Conservation (phyloP, 495 filamentous ascomycete genomes). For the Aspergillus nanangensis region DNA sequence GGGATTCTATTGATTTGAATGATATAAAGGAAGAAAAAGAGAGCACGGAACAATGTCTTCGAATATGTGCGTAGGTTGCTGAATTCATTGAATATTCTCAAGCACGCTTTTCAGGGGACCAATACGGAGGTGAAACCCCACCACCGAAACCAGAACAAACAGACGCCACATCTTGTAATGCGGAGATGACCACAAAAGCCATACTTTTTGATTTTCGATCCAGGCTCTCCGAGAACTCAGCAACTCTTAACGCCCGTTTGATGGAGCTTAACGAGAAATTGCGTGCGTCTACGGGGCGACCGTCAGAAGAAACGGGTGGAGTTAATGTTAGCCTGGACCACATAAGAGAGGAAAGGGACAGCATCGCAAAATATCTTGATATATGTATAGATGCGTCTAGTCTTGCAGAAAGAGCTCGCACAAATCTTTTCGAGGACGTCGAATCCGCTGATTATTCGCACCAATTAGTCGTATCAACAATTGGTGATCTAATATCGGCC, state of each 20-base stretch:
- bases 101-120: constrained; percentile 6
- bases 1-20: constrained; percentile 10
- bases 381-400: constrained; percentile 21
- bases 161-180: no score
- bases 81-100: constrained; percentile 18
- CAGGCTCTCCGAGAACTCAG: not conserved
- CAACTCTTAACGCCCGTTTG: not conserved
- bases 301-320: no score
- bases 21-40: constrained; percentile 27
- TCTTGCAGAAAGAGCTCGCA: constrained; percentile 14
- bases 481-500: constrained; percentile 29
- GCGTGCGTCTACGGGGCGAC: no score
- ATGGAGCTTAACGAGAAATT: not conserved
- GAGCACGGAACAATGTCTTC: constrained; percentile 30
- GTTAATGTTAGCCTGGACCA: not conserved
- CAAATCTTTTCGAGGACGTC: constrained; percentile 29
- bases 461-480: constrained; percentile 30
- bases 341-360: constrained; percentile 16
- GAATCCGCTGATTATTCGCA: constrained; percentile 23
- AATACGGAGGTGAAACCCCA: no score
- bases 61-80: constrained; percentile 25
- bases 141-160: no score
- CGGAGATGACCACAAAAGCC: not conserved
- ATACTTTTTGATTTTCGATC: not conserved
- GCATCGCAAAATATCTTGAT: constrained; percentile 20